These are phyloP conservation scores for Ustulina deusta DNA, from an alignment of 2,329 filamentous ascomycete genomes.

Conservation along the genomic window DNA sequence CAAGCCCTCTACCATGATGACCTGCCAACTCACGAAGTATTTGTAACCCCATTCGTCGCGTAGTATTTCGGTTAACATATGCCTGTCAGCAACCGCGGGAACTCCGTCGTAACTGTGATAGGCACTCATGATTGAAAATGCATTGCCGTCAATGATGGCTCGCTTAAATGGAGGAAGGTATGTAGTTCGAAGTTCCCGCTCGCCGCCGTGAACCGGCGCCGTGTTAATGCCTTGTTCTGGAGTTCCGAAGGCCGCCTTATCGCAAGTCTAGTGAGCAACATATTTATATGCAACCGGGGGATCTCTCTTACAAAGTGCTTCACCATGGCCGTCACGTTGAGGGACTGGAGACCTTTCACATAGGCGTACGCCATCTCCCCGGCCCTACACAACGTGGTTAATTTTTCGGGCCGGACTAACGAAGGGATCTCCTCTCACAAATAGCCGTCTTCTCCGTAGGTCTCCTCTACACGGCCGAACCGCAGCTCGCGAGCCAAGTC, in stretches of 20 bases:
- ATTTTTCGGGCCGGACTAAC: not conserved
- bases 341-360: slow-evolving; percentile 69
- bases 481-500: slow-evolving; percentile 78
- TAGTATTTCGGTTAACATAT: slow-evolving; percentile 75
- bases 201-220: slow-evolving; percentile 66
- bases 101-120: slow-evolving; percentile 82
- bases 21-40: slow-evolving; percentile 66
- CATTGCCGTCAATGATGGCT: slow-evolving; percentile 76
- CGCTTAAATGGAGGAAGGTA: slow-evolving; percentile 73
- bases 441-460: slow-evolving; percentile 75
- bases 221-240: slow-evolving; percentile 81
- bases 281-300: slow-evolving; percentile 17
- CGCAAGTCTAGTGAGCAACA: slow-evolving; percentile 12
- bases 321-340: slow-evolving; percentile 76
- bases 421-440: slow-evolving; percentile 56
- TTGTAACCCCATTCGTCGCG: slow-evolving; percentile 79
- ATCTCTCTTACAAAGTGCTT: slow-evolving; percentile 74
- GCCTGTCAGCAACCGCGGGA: slow-evolving; percentile 73
- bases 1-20: slow-evolving; percentile 25
- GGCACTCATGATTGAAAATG: slow-evolving; percentile 77
- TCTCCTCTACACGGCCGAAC: slow-evolving; percentile 80
- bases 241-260: slow-evolving; percentile 69
- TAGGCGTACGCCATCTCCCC: slow-evolving; percentile 75
- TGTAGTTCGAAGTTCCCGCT: slow-evolving; percentile 66
- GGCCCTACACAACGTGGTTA: slow-evolving; percentile 49